Conservation (phyloP, 2,329 filamentous ascomycete species). For the Tolypocladium ovalisporum region DNA sequence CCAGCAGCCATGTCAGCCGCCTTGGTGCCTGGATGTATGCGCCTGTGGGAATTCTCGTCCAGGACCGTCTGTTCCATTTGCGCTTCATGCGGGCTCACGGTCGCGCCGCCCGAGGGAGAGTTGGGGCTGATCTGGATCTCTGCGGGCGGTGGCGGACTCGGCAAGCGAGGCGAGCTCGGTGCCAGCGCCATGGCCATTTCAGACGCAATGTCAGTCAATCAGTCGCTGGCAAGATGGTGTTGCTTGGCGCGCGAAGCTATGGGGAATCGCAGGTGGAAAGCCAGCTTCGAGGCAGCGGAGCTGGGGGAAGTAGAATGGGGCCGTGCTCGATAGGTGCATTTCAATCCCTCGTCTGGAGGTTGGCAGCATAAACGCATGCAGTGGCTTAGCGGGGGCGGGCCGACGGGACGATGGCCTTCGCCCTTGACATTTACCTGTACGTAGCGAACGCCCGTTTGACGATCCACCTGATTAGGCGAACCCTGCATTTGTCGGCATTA, state of each 20-base stretch:
- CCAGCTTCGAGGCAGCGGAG: conserved; percentile 5
- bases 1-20: conserved; percentile 88
- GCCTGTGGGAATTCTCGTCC: conserved; percentile 65
- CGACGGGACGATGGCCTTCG: neutral
- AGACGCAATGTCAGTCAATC: conserved; percentile 2
- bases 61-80: conserved; percentile 53
- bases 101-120: conserved; percentile 54
- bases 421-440: neutral
- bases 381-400: conserved; percentile 7
- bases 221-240: neutral
- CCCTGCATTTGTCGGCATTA: neutral
- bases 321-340: conserved; percentile 13
- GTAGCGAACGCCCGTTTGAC: neutral
- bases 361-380: conserved; percentile 10
- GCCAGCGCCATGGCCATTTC: conserved; percentile 39
- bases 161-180: conserved; percentile 81
- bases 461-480: neutral
- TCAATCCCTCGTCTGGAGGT: conserved; percentile 2
- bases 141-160: conserved; percentile 86
- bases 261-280: neutral
- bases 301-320: conserved; percentile 5
- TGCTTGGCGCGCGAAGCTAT: conserved; percentile 2
- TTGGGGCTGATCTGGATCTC: conserved; percentile 84
- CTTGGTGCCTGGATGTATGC: conserved; percentile 87
- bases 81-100: conserved; percentile 44